phyloP scores from a whole-genome alignment of 1,139 yeast genomes.

The Eremothecium coryli region DNA sequence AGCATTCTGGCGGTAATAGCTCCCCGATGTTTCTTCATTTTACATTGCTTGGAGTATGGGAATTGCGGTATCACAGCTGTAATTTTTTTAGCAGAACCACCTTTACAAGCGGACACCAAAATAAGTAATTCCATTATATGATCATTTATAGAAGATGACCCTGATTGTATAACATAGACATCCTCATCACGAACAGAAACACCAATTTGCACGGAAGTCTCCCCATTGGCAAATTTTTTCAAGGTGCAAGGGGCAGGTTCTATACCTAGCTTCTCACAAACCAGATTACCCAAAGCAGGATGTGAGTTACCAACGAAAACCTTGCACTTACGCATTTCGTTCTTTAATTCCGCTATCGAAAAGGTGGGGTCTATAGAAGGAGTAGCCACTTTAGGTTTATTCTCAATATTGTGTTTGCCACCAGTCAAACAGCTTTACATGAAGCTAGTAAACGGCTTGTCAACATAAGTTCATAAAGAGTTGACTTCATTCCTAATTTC shows the following conservation, averaged over 20 bases:
- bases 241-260: constrained; percentile 92
- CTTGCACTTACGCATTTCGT: constrained; percentile 84
- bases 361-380: no score
- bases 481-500: no score
- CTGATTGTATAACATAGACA: constrained; percentile 90
- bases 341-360: no score
- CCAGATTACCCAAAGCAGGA: constrained; percentile 83
- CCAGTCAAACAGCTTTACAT: no score
- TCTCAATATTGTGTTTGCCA: no score
- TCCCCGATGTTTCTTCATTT: constrained; percentile 97
- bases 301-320: constrained; percentile 95
- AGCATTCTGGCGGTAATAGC: constrained; percentile 99
- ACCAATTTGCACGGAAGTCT: constrained; percentile 92
- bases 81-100: constrained; percentile 93
- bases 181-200: constrained; percentile 93
- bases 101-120: constrained; percentile 88
- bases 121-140: constrained; percentile 94
- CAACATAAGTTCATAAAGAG: no score
- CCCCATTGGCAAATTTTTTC: constrained; percentile 91
- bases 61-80: constrained; percentile 97
- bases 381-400: no score
- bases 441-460: constrained; percentile 1
- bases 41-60: constrained; percentile 94
- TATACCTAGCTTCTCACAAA: constrained; percentile 84
- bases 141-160: constrained; percentile 82